Conservation (phyloP, 306 rosid genomes). For the Glycyrrhiza uralensis region DNA sequence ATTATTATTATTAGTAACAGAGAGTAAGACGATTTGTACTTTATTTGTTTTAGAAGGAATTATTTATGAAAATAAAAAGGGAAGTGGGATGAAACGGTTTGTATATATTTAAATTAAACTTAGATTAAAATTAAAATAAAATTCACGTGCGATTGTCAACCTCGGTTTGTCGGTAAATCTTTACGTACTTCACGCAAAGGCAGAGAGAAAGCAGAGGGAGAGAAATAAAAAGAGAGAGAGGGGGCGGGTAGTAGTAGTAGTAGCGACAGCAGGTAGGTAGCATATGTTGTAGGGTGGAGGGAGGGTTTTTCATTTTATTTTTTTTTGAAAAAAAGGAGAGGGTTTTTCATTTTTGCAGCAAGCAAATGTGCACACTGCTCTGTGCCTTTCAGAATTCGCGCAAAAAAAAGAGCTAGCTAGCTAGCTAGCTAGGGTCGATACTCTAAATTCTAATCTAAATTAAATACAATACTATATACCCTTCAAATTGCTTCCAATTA, state of each 20-base stretch:
- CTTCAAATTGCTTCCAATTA: too few relatives aligned
- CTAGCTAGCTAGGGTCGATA: too few relatives aligned
- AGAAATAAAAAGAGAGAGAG: constrained; percentile 16
- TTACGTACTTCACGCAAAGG: constrained; percentile 1
- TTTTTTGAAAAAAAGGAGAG: too few relatives aligned
- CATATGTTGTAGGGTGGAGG: background rate
- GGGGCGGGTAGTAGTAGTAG: background rate
- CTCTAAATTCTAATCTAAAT: too few relatives aligned
- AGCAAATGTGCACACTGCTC: background rate
- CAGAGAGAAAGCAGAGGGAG: background rate
- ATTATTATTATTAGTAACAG: too few relatives aligned
- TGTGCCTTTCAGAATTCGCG: background rate
- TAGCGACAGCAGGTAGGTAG: background rate
- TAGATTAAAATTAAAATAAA: too few relatives aligned
- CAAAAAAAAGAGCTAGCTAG: background rate
- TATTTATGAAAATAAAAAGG: too few relatives aligned
- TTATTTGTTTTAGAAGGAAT: too few relatives aligned
- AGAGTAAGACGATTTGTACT: too few relatives aligned
- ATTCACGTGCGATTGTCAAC: constrained; percentile 79
- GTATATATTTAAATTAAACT: constrained; percentile 45
- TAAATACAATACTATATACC: too few relatives aligned
- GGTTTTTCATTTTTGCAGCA: background rate
- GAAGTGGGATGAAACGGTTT: constrained; percentile 29
- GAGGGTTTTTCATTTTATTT: too few relatives aligned
- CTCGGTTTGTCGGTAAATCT: constrained; percentile 71